Base-by-base conservation (phyloP, 148 eudicot species). In the Selenicereus undatus region DNA sequence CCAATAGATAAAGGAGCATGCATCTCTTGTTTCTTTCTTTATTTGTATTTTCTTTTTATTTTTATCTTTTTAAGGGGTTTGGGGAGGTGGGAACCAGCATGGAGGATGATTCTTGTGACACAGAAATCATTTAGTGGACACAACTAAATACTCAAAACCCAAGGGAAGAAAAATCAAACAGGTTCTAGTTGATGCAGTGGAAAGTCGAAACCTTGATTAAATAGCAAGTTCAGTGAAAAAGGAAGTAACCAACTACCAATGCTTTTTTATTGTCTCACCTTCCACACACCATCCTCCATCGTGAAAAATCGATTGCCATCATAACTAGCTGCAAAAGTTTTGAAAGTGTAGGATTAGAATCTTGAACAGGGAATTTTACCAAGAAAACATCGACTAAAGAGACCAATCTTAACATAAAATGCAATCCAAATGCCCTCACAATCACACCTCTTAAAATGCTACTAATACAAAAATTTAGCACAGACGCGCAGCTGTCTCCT, bases 291-390 rank as follows among this genome's bases (percentile, higher is more conserved):
- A 89, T 91, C 87, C 83, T 91, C 90, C 68, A 91, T 73, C 74
- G 99, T 95, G 76, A 95, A 79, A 82, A 95, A 95, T 50, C 86
- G 89, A 81, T 95, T 77, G 82, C 99, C 99, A 76, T 95, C 97
- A 81, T 95, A 95, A 62, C 79, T 86, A 79, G 94, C 99, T 95
- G 93, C 90, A 71, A 81, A 66, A 78, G 71, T 85, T 45, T 52
- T 81, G 76, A 86, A 73, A 75, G 36, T 35, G 27, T 11, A 17
- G 68, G n/a, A 76, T 81, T 69, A 83, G 78, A 82, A 87, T 43
- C 64, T 24, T 24, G 35, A 79, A 74, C 58, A 79, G 73, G 50
- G n/a, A 68, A 76, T 36, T 75, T 54, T 51, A 20, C 74, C 35
- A 14, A 39, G 45, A 78, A 70, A 36, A 48, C 45, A 76, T 54